Evolutionary conservation across 108 stramenopile genomes (phyloP).

Genomic region (Mediolabrus comicus): DNA sequence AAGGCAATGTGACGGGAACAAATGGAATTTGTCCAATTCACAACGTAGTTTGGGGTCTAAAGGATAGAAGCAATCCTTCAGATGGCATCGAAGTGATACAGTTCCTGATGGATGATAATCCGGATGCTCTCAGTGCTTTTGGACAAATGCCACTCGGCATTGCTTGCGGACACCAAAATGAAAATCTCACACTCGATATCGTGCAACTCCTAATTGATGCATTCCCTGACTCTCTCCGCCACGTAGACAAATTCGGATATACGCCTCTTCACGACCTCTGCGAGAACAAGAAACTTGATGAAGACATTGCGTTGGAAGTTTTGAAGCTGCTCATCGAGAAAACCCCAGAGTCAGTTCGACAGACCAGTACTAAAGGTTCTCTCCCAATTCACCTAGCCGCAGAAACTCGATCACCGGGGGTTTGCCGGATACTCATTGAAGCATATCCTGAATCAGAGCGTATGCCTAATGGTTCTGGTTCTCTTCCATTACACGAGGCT

Average conservation of each 20-base stretch:
- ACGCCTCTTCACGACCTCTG: constrained; percentile 2
- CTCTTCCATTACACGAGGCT: background rate
- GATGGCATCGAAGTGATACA: too few species aligned
- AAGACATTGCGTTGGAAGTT: background rate
- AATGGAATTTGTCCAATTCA: too few species aligned
- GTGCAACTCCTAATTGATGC: constrained; percentile 6
- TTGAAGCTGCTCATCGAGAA: background rate
- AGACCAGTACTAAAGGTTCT: background rate
- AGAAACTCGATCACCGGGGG: background rate
- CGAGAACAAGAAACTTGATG: background rate
- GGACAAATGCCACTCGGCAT: background rate
- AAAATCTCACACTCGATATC: background rate
- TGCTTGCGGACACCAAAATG: background rate
- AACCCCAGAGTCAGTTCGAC: background rate
- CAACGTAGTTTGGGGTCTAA: too few species aligned
- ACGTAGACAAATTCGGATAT: background rate
- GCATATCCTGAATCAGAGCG: background rate
- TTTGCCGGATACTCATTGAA: background rate
- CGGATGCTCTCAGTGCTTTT: too few species aligned
- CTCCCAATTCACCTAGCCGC: background rate
- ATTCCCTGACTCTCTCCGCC: background rate
- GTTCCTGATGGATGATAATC: too few species aligned
- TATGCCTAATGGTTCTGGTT: background rate
- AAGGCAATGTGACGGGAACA: too few species aligned
- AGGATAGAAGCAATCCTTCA: too few species aligned